These are phyloP conservation scores for Aspergillus pseudoterreus DNA, from an alignment of 2,329 filamentous ascomycete genomes.

Conservation along the genomic window DNA sequence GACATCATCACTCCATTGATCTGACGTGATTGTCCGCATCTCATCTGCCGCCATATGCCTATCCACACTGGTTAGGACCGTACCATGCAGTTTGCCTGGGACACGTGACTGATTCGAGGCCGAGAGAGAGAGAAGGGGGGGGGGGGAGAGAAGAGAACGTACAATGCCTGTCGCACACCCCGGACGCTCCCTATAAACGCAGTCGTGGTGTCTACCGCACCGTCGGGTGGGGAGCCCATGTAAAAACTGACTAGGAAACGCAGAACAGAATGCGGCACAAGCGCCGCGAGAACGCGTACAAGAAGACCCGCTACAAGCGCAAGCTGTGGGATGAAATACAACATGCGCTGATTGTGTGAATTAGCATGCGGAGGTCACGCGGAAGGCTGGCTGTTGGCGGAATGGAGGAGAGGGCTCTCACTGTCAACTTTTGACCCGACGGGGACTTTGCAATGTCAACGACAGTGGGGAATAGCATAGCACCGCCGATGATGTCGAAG, in stretches of 20 bases:
- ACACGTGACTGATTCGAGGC: background rate
- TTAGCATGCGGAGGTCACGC: no score
- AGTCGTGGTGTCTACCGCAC: constrained; percentile 48
- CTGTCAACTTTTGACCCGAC: constrained; percentile 53
- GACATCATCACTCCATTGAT: constrained; percentile 57
- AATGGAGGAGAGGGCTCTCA: constrained; percentile 15
- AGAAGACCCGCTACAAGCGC: constrained; percentile 36
- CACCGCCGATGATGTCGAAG: constrained; percentile 47
- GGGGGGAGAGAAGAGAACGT: constrained; percentile 18
- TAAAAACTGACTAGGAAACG: constrained; percentile 39
- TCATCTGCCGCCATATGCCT: constrained; percentile 57
- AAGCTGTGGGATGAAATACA: constrained; percentile 36
- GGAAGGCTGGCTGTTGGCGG: background rate
- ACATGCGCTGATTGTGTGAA: constrained; percentile 19
- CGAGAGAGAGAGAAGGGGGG: background rate
- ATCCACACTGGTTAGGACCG: constrained; percentile 1
- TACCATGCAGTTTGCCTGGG: background rate
- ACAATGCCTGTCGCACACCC: constrained; percentile 55
- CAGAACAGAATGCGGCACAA: constrained; percentile 41
- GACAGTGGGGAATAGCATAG: constrained; percentile 72
- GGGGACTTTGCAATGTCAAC: constrained; percentile 65
- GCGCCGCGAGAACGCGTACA: constrained; percentile 39
- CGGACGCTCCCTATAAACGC: constrained; percentile 47
- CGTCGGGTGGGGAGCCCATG: constrained; percentile 36
- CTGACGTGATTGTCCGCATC: constrained; percentile 53